Base-by-base conservation (phyloP, 768 basidiomycete genomes). In the Gymnopilus dilepis region DNA sequence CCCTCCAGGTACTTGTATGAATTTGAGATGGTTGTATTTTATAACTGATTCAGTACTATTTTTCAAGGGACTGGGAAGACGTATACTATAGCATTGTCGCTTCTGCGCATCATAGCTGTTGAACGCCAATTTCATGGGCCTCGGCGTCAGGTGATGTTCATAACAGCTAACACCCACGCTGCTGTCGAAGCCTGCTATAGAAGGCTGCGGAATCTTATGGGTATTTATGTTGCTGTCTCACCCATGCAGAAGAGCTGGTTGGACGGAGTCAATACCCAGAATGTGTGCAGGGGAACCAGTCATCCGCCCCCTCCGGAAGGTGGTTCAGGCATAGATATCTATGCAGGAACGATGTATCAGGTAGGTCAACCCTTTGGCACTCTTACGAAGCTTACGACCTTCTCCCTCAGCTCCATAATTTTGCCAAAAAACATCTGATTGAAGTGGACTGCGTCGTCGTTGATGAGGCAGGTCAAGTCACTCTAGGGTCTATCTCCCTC, bases 391-490 rank as follows among this genome's bases (percentile, higher is more conserved):
- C 8, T 21, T 15, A 11, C 34, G 17, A 30, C 48, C 30, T 17
- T 45, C 51, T 28, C 17, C 24, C 37, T 19, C 62, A 84, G 81
- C 68, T 85, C 6, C 81, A 78, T 61, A 82, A 82, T 60, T 84
- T 83, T 61, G 75, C 79, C 37, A 82, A 80, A 61, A 68, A 72
- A 22, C 62, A 74, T 53, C 64, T 70, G 11, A 67, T 83, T 50
- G 71, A 74, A 37, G 79, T 80, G 3, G 82, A 84, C 65, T 76
- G 74, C 43, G 70, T 82, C 17, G 72, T 83, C 22, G 75, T 82
- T 19, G 83, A 85, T 62, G 83, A 85, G 70, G 83, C 82, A 2
- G 81, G 82, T 8, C 83, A 85, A 68, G 76, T 85, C 5, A 73
- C 80, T 1, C 66, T 85, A 15, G 76, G 77, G 33, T 75, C 78